A percentile compares a stretch with the other conserved stretches of the same genome.
phyloP scores from a whole-genome alignment of 2,329 filamentous ascomycete species.

The Aaosphaeria arxii region DNA sequence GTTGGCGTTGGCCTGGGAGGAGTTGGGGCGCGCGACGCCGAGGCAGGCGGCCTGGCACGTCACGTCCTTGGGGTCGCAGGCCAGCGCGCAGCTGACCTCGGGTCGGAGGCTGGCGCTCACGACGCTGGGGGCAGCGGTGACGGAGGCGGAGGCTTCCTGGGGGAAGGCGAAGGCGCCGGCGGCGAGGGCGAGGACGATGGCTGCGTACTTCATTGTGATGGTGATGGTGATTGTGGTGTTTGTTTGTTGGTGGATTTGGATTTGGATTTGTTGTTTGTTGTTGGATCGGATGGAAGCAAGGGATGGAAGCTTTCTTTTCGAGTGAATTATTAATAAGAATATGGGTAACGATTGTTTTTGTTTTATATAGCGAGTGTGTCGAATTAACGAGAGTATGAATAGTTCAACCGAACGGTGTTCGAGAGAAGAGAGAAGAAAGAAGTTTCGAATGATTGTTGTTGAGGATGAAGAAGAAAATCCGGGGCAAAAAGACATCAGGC shows the following conservation, averaged over 20 bases:
- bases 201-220: constrained; percentile 43
- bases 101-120: constrained; percentile 23
- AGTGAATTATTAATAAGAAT: too few species aligned
- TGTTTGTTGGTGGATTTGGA: not conserved
- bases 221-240: constrained; percentile 5
- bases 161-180: constrained; percentile 42
- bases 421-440: too few species aligned
- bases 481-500: too few species aligned
- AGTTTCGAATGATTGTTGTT: too few species aligned
- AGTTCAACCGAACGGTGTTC: too few species aligned
- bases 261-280: constrained; percentile 5
- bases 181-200: constrained; percentile 45
- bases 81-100: constrained; percentile 28
- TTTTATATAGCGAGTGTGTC: not conserved
- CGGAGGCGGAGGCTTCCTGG: constrained; percentile 34
- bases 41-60: constrained; percentile 53
- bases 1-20: constrained; percentile 49
- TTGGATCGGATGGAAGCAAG: constrained; percentile 8
- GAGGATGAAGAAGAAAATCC: too few species aligned
- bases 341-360: too few species aligned
- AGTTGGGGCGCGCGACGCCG: constrained; percentile 51
- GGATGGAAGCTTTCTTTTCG: too few species aligned
- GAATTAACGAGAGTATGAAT: too few species aligned
- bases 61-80: constrained; percentile 44
- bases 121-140: constrained; percentile 33